Conservation (phyloP, 768 basidiomycete species). For the Suillus bovinus region DNA sequence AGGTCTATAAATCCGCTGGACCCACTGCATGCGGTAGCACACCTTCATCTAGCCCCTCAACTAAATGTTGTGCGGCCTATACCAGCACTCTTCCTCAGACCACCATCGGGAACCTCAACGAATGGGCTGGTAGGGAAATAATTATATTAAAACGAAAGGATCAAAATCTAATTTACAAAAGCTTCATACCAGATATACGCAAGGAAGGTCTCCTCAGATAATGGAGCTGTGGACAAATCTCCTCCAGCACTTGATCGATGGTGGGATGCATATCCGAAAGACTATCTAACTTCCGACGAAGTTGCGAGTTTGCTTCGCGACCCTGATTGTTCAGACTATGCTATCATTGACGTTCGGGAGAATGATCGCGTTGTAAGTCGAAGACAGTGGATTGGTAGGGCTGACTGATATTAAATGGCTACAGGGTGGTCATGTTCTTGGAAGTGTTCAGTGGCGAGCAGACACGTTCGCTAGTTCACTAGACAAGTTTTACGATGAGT, state of each 20-base stretch:
- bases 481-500: slow-evolving; percentile 40
- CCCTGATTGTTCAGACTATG: slow-evolving; percentile 28
- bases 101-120: slow-evolving; percentile 39
- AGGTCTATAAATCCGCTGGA: slow-evolving; percentile 31
- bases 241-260: slow-evolving; percentile 38
- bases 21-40: slow-evolving; percentile 21
- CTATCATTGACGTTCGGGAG: slow-evolving; percentile 51
- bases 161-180: slow-evolving; percentile 20
- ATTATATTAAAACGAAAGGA: neutral
- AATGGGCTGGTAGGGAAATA: slow-evolving; percentile 41
- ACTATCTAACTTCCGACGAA: slow-evolving; percentile 35
- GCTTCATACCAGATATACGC: slow-evolving; percentile 52
- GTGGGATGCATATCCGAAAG: slow-evolving; percentile 55
- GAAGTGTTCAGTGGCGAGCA: slow-evolving; percentile 49
- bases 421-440: slow-evolving; percentile 55
- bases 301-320: slow-evolving; percentile 35
- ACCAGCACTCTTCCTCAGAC: neutral
- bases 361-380: slow-evolving; percentile 45
- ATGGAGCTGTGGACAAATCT: neutral
- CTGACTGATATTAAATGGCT: neutral
- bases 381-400: neutral
- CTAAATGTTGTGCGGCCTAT: slow-evolving; percentile 7
- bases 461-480: slow-evolving; percentile 52
- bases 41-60: slow-evolving; percentile 8
- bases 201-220: slow-evolving; percentile 30